Conservation (phyloP, 148 eudicot genomes). For the Spergularia bocconei region DNA sequence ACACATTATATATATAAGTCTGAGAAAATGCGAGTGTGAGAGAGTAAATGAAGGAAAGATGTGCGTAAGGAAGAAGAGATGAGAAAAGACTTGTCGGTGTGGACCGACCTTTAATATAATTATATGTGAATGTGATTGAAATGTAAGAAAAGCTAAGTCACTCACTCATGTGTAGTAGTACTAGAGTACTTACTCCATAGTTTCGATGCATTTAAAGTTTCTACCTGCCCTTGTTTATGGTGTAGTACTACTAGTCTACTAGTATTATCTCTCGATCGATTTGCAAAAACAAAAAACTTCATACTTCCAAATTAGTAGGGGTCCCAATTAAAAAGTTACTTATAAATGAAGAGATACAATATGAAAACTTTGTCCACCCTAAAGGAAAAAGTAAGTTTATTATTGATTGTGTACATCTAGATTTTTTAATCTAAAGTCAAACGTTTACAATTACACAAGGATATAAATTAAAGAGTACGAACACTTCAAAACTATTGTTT, state of each 20-base stretch:
- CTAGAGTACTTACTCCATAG: neutral
- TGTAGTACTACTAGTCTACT: too few relatives aligned
- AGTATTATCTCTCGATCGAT: too few relatives aligned
- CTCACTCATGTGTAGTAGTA: conserved; percentile 10
- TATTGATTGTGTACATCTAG: too few relatives aligned
- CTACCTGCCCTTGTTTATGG: conserved; percentile 23
- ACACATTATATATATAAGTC: neutral
- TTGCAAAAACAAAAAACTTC: too few relatives aligned
- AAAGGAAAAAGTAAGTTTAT: too few relatives aligned
- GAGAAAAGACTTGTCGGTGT: conserved; percentile 31
- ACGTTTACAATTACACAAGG: too few relatives aligned
- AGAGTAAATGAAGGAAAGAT: neutral
- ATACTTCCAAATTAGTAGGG: conserved; percentile 6
- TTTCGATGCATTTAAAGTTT: conserved; percentile 25
- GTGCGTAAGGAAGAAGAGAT: neutral
- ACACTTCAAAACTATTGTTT: too few relatives aligned
- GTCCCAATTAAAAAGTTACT: conserved; percentile 5
- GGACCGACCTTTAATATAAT: neutral
- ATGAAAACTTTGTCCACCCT: neutral
- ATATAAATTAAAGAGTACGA: too few relatives aligned
- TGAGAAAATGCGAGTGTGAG: neutral
- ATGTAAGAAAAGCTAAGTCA: neutral
- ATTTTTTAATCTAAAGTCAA: too few relatives aligned
- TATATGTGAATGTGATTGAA: neutral
- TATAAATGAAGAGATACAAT: conserved; percentile 21